Evolutionary conservation across 83 land plant genomes (phyloP).

Genomic region (Thuja plicata): DNA sequence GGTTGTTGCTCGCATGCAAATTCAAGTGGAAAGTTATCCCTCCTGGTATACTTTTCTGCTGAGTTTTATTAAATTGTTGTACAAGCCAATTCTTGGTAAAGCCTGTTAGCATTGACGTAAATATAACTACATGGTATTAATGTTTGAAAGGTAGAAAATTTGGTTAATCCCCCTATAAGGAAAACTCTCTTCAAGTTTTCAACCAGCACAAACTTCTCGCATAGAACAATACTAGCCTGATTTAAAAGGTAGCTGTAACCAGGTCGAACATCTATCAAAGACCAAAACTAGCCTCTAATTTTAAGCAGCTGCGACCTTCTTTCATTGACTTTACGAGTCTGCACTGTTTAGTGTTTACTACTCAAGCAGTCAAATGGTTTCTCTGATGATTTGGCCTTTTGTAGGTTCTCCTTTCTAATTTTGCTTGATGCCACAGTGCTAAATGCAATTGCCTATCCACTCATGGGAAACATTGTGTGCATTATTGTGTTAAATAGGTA

Average conservation of each 20-base stretch:
- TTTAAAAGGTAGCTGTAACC: neutral
- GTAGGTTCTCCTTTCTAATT: neutral
- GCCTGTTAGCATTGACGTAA: neutral
- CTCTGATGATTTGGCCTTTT: neutral
- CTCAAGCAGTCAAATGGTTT: neutral
- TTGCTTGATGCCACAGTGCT: neutral
- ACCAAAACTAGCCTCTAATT: neutral
- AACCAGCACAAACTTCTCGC: neutral
- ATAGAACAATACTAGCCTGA: neutral
- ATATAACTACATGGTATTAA: neutral
- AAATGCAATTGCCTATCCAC: neutral
- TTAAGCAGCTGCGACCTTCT: neutral
- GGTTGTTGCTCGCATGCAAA: slow-evolving; percentile 90
- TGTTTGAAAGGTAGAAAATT: neutral
- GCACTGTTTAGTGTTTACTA: neutral
- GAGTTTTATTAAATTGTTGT: neutral
- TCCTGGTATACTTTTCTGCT: slow-evolving; percentile 46
- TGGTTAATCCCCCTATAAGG: neutral
- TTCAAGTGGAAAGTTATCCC: slow-evolving; percentile 78
- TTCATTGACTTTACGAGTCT: neutral
- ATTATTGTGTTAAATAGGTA: neutral
- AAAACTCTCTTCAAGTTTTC: neutral
- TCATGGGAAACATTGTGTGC: neutral
- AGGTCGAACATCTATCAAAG: neutral
- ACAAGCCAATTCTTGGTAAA: neutral